Evolutionary conservation across 2,329 filamentous ascomycete species (phyloP), one percentile per base, ranked within the genome.

Genomic region (Hyphodiscus sp.): DNA sequence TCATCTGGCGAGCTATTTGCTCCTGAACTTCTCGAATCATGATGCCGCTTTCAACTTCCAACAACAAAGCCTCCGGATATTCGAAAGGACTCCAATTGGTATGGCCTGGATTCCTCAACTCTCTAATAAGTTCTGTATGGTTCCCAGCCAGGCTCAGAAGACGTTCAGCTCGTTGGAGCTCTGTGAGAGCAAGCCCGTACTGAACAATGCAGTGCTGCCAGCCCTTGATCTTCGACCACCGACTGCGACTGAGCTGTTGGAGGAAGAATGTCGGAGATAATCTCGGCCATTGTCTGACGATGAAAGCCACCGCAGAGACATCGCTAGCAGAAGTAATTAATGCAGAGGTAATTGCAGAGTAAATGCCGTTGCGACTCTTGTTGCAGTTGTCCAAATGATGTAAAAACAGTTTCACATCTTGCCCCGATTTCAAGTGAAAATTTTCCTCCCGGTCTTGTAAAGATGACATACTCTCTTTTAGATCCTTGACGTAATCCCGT

Each of bases 21-120:
- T 53, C 57, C 38, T 64, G 61, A 0, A 80, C 75, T 0, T 72
- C 63, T 0, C 87, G 76, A 9, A 90, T 82, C 9, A 82, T 62
- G 1, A 89, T 72, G 0, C 76, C 75, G 33, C 74, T 81, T 51
- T 89, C 85, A 0, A 85, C 70, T 63, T 89, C 85, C 0, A 89
- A 55, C 0, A 90, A 67, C 0, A 89, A 69, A 55, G 73, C 82
- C 20, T 89, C 85, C 0, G 85, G 82, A 41, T 72, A 69, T 0
- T 77, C 56, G 0, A 63, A 9, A 0, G 78, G 75, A 6, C 75
- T 59, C 81, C 83, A 88, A 11, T 77, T 79, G 1, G 62, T 59
- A 56, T 84, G 81, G 0, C 82, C 83, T 0, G 58, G 16, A 52
- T 83, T 83, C 2, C 60, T 43, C 0, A 77, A 53, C 54, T 81